Evolutionary conservation across 768 basidiomycete genomes (phyloP).

Genomic region (Lenzites betulinus): DNA sequence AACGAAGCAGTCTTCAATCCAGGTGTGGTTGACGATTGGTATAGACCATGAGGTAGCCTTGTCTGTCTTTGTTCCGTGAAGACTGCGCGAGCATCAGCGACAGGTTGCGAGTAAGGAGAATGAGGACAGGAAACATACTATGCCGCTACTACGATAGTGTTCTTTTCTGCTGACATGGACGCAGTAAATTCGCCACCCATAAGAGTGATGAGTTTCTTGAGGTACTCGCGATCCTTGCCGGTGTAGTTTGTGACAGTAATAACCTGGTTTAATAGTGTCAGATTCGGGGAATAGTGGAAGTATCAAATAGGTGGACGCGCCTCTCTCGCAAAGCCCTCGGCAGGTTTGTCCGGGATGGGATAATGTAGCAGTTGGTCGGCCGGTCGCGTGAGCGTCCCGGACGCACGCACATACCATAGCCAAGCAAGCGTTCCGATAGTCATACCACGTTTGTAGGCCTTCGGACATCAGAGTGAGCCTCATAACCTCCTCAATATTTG

Average conservation of each 20-base stretch:
- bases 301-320: constrained; percentile 43
- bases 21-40: constrained; percentile 85
- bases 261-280: constrained; percentile 43
- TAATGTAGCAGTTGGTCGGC: constrained; percentile 83
- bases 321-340: constrained; percentile 60
- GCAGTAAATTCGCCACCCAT: constrained; percentile 85
- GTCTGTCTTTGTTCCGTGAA: constrained; percentile 53
- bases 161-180: constrained; percentile 67
- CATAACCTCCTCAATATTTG: background rate
- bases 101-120: background rate
- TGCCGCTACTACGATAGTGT: constrained; percentile 83
- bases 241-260: constrained; percentile 91
- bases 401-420: constrained; percentile 78
- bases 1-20: constrained; percentile 89
- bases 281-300: background rate
- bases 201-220: constrained; percentile 75
- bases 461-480: background rate
- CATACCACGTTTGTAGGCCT: constrained; percentile 63
- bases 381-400: constrained; percentile 60
- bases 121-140: constrained; percentile 52
- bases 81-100: constrained; percentile 18
- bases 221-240: constrained; percentile 82
- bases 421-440: constrained; percentile 80
- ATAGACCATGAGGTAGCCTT: constrained; percentile 82
- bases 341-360: constrained; percentile 64